Evolutionary conservation across 192 early-diverging fungal species (phyloP).

Genomic region (Coemansia reversa): DNA sequence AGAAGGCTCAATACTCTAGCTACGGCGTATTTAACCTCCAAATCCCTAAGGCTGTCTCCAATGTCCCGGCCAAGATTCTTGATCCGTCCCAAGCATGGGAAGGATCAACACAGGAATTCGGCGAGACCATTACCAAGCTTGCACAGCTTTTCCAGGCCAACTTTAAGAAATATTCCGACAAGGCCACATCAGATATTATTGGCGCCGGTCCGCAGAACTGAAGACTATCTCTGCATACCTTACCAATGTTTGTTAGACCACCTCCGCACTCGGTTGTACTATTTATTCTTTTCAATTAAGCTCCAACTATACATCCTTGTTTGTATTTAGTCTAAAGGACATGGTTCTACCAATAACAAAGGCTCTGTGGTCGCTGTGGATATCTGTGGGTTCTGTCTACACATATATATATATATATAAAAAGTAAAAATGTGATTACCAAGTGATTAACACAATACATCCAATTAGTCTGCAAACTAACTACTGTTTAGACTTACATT

Average conservation of each 20-base stretch:
- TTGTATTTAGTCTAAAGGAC: too few species aligned
- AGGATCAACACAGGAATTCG: constrained; percentile 69
- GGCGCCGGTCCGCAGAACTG: constrained; percentile 66
- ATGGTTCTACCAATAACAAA: too few species aligned
- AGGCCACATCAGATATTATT: constrained; percentile 72
- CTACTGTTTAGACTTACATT: too few species aligned
- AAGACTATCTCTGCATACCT: neutral
- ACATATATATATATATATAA: too few species aligned
- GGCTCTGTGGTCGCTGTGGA: too few species aligned
- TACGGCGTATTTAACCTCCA: constrained; percentile 86
- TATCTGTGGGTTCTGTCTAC: too few species aligned
- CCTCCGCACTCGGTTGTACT: constrained; percentile 6
- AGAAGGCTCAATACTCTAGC: constrained; percentile 77
- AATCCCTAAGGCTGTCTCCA: constrained; percentile 78
- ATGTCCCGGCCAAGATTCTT: constrained; percentile 81
- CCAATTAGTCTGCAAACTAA: too few species aligned
- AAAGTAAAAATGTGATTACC: too few species aligned
- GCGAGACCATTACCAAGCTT: constrained; percentile 67
- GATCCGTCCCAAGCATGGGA: constrained; percentile 85
- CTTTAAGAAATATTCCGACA: constrained; percentile 82
- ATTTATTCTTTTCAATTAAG: constrained; percentile 14
- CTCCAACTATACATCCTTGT: too few species aligned
- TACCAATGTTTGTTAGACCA: constrained; percentile 2
- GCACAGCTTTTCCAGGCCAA: constrained; percentile 85
- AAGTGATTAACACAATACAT: too few species aligned